A percentile compares a stretch with the other conserved stretches of the same genome.
Conservation (phyloP, 2,329 filamentous ascomycete genomes). For the Nemania sp. region DNA sequence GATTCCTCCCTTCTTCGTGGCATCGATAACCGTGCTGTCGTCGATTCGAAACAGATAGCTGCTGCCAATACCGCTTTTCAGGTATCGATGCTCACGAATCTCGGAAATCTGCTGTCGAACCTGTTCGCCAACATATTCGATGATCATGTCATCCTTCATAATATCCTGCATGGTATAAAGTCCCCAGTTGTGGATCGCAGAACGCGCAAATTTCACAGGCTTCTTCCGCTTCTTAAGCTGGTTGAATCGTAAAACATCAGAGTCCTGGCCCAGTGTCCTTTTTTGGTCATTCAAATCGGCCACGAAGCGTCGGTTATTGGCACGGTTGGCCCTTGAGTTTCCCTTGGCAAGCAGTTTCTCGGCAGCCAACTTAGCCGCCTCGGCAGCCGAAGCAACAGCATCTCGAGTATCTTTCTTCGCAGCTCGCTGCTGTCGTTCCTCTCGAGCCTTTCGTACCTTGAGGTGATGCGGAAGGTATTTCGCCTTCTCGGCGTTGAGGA, state of each 20-base stretch:
- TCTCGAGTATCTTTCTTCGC: constrained; percentile 71
- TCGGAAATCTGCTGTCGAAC: constrained; percentile 98
- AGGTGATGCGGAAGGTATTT: constrained; percentile 98
- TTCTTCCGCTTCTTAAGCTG: constrained; percentile 99
- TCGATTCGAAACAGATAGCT: constrained; percentile 98
- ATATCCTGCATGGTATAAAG: constrained; percentile 98
- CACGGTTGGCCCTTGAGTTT: constrained; percentile 89
- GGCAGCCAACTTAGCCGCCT: constrained; percentile 72
- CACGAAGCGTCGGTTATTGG: constrained; percentile 91
- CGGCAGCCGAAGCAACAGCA: constrained; percentile 66
- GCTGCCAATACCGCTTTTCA: constrained; percentile 95
- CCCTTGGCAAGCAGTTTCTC: constrained; percentile 84
- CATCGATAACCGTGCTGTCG: constrained; percentile 95
- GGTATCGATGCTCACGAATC: constrained; percentile 86
- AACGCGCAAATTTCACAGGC: constrained; percentile 95
- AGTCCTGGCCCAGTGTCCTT: constrained; percentile 79
- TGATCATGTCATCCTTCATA: constrained; percentile 97
- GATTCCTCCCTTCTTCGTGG: constrained; percentile 97
- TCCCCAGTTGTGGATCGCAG: constrained; percentile 98
- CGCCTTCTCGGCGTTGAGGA: constrained; percentile 95
- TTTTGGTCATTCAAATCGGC: constrained; percentile 96
- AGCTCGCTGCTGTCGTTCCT: constrained; percentile 80
- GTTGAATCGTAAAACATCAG: constrained; percentile 95
- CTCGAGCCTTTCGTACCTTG: constrained; percentile 88
- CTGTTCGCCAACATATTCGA: constrained; percentile 98